These are phyloP conservation scores for Diaporthe sp. DNA, from an alignment of 2,329 filamentous ascomycete species.

Conservation along the genomic window DNA sequence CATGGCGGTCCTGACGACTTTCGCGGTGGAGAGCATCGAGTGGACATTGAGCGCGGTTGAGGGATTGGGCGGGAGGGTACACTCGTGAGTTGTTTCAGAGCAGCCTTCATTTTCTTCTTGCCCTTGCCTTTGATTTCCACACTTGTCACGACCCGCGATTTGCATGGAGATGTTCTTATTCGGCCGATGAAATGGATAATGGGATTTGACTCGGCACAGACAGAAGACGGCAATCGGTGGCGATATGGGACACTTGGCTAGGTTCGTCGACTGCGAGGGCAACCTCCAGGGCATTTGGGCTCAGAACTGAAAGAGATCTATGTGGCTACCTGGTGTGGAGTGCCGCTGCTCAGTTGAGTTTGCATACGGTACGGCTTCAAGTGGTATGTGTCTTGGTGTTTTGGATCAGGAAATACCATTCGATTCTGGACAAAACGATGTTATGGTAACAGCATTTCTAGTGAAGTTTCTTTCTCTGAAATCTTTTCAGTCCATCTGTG, in stretches of 20 bases:
- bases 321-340: background rate
- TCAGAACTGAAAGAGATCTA: background rate
- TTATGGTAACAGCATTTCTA: background rate
- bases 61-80: slow-evolving; percentile 49
- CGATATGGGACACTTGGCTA: slow-evolving; percentile 51
- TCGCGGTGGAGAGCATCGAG: slow-evolving; percentile 50
- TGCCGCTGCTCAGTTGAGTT: no score
- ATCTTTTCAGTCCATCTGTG: background rate
- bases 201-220: slow-evolving; percentile 40
- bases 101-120: no score
- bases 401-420: background rate
- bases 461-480: no score
- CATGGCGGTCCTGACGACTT: slow-evolving; percentile 50
- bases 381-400: background rate
- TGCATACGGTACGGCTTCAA: no score
- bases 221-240: slow-evolving; percentile 52
- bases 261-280: slow-evolving; percentile 54
- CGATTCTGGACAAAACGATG: background rate
- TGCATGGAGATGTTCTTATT: background rate
- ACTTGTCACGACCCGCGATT: background rate
- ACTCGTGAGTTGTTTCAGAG: slow-evolving; percentile 48
- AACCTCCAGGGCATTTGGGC: slow-evolving; percentile 44
- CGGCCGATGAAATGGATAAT: background rate
- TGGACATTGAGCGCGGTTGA: slow-evolving; percentile 48
- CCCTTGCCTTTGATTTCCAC: no score